These are phyloP conservation scores for Aegle marmelos DNA, from an alignment of 345 rosid genomes.

Conservation along the genomic window DNA sequence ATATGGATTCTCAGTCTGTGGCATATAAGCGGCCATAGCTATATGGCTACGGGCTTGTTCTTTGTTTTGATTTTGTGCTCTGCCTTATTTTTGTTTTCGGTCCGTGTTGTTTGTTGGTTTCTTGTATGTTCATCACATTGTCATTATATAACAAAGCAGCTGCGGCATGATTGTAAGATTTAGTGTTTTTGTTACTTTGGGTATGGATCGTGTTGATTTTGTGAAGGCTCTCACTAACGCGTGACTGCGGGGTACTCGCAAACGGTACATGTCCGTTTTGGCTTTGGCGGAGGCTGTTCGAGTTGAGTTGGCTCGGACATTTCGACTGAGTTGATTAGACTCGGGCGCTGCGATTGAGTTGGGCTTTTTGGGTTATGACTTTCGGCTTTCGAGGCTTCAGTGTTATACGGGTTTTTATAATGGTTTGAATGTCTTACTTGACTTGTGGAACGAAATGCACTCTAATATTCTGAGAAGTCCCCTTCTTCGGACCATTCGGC, in stretches of 20 bases:
- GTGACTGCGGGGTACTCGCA: neutral
- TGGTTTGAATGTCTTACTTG: neutral
- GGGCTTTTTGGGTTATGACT: neutral
- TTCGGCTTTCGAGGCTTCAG: neutral
- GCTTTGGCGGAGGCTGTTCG: neutral
- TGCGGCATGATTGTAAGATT: neutral
- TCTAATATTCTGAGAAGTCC: too few species aligned
- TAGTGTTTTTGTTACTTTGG: neutral
- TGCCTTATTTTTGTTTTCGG: neutral
- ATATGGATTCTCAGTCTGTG: conserved; percentile 39
- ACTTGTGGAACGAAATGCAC: too few species aligned
- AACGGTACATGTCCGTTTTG: neutral
- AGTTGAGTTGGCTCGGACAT: neutral
- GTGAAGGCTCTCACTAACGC: neutral
- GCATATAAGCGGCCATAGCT: conserved; percentile 13
- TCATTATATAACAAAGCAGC: neutral
- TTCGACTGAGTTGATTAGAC: neutral
- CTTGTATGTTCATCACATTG: neutral
- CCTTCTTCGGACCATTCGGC: too few species aligned
- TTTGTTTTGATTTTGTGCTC: neutral
- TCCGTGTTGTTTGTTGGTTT: neutral
- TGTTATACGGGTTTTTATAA: neutral
- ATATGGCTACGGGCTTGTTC: neutral
- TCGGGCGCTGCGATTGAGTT: neutral
- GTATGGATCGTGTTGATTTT: neutral